Conservation (phyloP, 2,329 filamentous ascomycete species). For the Cladosporium sp. region DNA sequence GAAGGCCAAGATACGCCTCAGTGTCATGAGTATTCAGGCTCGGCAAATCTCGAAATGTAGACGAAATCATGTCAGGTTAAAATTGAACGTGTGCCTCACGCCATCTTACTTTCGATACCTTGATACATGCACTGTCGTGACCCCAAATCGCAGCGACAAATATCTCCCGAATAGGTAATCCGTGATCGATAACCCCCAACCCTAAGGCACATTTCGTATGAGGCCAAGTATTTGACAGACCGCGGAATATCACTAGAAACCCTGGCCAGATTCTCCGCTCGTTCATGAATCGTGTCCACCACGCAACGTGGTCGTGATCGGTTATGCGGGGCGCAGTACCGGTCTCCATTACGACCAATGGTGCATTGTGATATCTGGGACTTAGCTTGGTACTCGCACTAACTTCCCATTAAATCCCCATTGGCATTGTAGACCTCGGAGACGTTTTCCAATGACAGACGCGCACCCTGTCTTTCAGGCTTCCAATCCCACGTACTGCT, state of each 20-base stretch:
- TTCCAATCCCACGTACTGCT: background rate
- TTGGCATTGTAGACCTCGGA: background rate
- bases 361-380: background rate
- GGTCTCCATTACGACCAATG: conserved; percentile 3
- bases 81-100: background rate
- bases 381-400: background rate
- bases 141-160: background rate
- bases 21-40: background rate
- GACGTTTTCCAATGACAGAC: conserved; percentile 4
- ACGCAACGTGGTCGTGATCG: conserved; percentile 1
- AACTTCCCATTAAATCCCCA: background rate
- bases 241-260: background rate
- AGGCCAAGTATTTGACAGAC: background rate
- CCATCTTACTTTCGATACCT: background rate
- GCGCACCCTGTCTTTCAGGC: background rate
- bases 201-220: background rate
- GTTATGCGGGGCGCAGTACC: conserved; percentile 1
- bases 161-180: background rate
- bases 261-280: background rate
- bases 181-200: background rate
- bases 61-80: background rate
- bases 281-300: background rate
- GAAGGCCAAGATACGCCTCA: background rate
- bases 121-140: background rate
- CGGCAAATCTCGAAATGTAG: background rate